Base-by-base conservation (phyloP, 1,139 yeast species). In the Candida glucosophila region DNA sequence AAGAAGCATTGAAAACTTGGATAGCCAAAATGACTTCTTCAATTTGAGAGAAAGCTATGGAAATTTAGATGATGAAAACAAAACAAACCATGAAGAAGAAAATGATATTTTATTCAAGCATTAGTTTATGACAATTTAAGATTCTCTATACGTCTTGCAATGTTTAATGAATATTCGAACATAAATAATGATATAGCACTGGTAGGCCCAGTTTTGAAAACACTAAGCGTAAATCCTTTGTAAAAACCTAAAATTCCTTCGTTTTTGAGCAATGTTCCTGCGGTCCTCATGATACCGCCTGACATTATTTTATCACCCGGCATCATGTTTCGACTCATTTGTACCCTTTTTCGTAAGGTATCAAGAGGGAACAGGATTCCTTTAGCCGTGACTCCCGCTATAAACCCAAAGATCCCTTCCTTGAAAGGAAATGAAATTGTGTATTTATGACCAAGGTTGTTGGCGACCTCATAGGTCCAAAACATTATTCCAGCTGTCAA, bases 311-410 rank as follows among this genome's bases (percentile, higher is more conserved):
- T 7, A 8, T 10, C 12, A 17, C 60, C 41, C 17, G 18, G 17
- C 7, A 40, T 29, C 3, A 29, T 35, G 12, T 44, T 44, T 3
- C 67, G 56, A 19, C 68, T 64, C 40, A 88, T 74, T 47, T 88
- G 96, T 24, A 80, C 53, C 26, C 95, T 59, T 41, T 88, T 77
- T 18, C 96, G 61, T 5, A 88, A 47, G 0, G 94, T 73, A 47
- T 90, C 98, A 26, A 90, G 50, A 0, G 98, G 98, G 49, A 85
- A 90, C 0, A 86, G 77, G 0, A 73, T 40, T 0, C 76, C 71
- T 47, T 88, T 90, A 12, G 94, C 70, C 5, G 73, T 41, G 0
- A 75, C 61, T 0, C 96, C 97, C 0, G 96, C 94, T 0, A 73
- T 29, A 24, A 83, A 61, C 5, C 95, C 94, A 32, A 88, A 77